These are phyloP conservation scores for Yueomyces sp. DNA, from an alignment of 805 yeast species.

Conservation along the genomic window DNA sequence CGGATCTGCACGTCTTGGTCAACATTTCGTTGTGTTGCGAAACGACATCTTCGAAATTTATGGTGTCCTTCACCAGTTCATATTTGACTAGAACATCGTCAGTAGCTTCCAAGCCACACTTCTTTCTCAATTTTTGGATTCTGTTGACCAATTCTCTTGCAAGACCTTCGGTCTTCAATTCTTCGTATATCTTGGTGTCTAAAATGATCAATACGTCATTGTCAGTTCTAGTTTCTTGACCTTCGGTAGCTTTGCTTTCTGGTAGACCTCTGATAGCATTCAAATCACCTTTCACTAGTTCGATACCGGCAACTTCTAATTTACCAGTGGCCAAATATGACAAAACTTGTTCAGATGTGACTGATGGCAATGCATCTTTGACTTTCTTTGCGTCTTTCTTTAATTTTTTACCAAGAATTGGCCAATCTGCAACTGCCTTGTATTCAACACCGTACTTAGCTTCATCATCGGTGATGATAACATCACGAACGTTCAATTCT, in stretches of 20 bases:
- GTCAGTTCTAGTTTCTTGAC: conserved; percentile 79
- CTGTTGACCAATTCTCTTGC: conserved; percentile 96
- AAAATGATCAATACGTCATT: conserved; percentile 80
- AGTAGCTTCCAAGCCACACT: conserved; percentile 86
- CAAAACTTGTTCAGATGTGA: conserved; percentile 76
- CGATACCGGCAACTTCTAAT: conserved; percentile 79
- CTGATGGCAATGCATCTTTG: conserved; percentile 78
- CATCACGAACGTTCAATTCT: conserved; percentile 84
- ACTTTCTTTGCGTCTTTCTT: conserved; percentile 89
- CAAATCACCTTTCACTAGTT: conserved; percentile 75
- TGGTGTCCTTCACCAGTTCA: conserved; percentile 46
- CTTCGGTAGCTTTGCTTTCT: conserved; percentile 45
- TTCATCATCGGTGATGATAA: conserved; percentile 83
- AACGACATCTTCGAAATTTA: conserved; percentile 50
- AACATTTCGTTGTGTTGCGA: conserved; percentile 53
- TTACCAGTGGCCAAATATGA: conserved; percentile 57
- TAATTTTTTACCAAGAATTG: conserved; percentile 91
- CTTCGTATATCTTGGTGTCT: conserved; percentile 79
- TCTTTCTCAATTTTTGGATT: conserved; percentile 93
- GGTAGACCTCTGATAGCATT: conserved; percentile 84
- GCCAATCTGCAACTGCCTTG: conserved; percentile 97
- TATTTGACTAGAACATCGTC: conserved; percentile 89
- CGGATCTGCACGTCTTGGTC: conserved; percentile 61
- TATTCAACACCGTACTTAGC: conserved; percentile 83
- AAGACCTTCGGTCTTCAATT: conserved; percentile 82